Evolutionary conservation across 805 yeast species (phyloP).

Genomic region (Starmerella davenportii): DNA sequence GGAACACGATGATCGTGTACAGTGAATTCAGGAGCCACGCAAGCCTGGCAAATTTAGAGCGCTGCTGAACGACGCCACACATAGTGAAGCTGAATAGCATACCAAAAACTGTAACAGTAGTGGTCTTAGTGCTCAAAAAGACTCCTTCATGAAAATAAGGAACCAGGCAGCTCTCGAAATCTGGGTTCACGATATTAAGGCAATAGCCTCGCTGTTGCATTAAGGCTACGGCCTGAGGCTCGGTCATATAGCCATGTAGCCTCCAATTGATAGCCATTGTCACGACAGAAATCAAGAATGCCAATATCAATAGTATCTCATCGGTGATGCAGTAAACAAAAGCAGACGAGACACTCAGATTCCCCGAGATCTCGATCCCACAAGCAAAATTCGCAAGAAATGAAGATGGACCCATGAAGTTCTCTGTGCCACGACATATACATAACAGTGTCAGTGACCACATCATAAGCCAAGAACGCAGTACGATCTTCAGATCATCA

Average conservation of each 20-base stretch:
- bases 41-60: constrained; percentile 12
- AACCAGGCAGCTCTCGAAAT: constrained; percentile 11
- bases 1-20: constrained; percentile 12
- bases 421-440: constrained; percentile 9
- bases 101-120: constrained; percentile 17
- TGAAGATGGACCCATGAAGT: constrained; percentile 19
- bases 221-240: constrained; percentile 4
- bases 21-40: constrained; percentile 18
- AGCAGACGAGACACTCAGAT: constrained; percentile 14
- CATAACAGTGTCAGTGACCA: constrained; percentile 16
- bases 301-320: constrained; percentile 7
- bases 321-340: constrained; percentile 11
- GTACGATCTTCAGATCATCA: constrained; percentile 12
- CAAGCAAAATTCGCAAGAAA: constrained; percentile 16
- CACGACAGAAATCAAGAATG: constrained; percentile 14
- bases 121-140: constrained; percentile 12
- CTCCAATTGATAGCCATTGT: constrained; percentile 17
- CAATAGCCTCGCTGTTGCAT: constrained; percentile 16
- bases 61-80: constrained; percentile 11
- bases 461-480: constrained; percentile 18
- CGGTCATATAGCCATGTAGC: constrained; percentile 15
- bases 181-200: constrained; percentile 2
- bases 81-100: constrained; percentile 13
- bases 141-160: constrained; percentile 14
- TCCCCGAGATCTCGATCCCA: constrained; percentile 18